Percentiles rank a stretch among this genome's conserved stretches.
Evolutionary conservation across 176 grass and related monocot genomes (phyloP).

Genomic region (Bothriochloa decipiens): DNA sequence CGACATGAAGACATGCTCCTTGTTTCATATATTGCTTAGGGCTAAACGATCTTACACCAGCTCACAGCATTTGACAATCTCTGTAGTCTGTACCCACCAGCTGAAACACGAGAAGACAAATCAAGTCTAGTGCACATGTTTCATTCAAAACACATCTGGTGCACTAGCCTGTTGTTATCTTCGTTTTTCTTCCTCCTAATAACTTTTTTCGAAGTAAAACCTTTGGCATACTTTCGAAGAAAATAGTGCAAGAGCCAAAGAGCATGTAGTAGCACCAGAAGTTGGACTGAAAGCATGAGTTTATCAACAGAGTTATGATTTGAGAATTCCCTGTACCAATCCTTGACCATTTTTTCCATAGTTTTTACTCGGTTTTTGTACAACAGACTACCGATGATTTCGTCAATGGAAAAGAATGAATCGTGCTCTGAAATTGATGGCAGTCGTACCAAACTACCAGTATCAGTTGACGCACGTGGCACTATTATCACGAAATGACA

Average conservation of each 20-base stretch:
- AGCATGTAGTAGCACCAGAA: no score
- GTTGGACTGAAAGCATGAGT: no score
- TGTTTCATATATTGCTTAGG: no score
- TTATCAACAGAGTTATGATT: neutral
- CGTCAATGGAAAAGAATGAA: neutral
- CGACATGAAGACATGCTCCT: no score
- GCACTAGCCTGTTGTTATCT: no score
- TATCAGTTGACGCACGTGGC: neutral
- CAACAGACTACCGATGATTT: neutral
- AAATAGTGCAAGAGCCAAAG: neutral
- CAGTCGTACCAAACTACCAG: neutral
- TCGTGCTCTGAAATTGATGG: neutral
- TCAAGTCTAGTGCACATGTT: no score
- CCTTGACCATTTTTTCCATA: neutral
- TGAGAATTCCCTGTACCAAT: constrained; percentile 5
- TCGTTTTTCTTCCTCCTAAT: neutral
- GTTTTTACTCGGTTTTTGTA: neutral
- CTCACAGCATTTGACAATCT: no score
- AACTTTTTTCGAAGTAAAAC: neutral
- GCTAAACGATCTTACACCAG: no score
- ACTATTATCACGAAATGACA: neutral
- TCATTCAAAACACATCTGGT: no score
- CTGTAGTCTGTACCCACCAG: no score
- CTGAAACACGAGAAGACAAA: no score
- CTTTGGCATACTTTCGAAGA: neutral